phyloP scores from a whole-genome alignment of 495 filamentous ascomycete genomes.

The Gamarada debralockiae region DNA sequence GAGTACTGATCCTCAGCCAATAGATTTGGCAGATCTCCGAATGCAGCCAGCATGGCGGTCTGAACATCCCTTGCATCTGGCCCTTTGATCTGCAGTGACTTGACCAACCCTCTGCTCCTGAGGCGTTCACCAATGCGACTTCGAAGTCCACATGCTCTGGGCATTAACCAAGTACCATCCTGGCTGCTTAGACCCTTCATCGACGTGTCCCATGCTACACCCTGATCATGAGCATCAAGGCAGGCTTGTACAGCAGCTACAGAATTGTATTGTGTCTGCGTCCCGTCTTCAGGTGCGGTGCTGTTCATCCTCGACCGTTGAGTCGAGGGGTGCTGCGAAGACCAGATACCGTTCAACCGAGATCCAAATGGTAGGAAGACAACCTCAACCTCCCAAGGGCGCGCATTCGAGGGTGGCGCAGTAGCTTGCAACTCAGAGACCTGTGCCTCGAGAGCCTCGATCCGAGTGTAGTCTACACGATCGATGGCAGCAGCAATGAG shows the following conservation, averaged over 20 bases:
- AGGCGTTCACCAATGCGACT: slow-evolving; percentile 57
- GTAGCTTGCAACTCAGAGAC: slow-evolving; percentile 50
- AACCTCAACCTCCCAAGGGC: slow-evolving; percentile 68
- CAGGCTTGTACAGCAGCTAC: slow-evolving; percentile 36
- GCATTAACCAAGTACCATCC: slow-evolving; percentile 27
- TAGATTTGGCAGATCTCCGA: slow-evolving; percentile 46
- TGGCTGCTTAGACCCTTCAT: slow-evolving; percentile 28
- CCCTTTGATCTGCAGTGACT: slow-evolving; percentile 49
- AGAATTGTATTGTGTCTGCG: slow-evolving; percentile 44
- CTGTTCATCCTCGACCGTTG: slow-evolving; percentile 37
- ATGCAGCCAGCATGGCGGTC: slow-evolving; percentile 51
- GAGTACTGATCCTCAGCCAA: slow-evolving; percentile 25
- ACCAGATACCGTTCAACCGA: slow-evolving; percentile 58
- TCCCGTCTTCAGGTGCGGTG: slow-evolving; percentile 50
- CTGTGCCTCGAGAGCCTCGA: slow-evolving; percentile 53
- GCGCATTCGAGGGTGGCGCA: slow-evolving; percentile 47
- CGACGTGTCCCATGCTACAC: slow-evolving; percentile 42
- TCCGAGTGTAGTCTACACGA: slow-evolving; percentile 38
- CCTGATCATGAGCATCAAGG: slow-evolving; percentile 29
- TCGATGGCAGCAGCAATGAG: slow-evolving; percentile 21
- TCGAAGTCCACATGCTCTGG: slow-evolving; percentile 52
- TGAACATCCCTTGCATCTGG: slow-evolving; percentile 58
- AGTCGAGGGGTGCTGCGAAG: slow-evolving; percentile 41
- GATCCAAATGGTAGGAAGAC: slow-evolving; percentile 62
- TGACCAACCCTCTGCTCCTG: slow-evolving; percentile 62